These are phyloP conservation scores for Candida hungchunana DNA, from an alignment of 805 yeast species.

Conservation along the genomic window DNA sequence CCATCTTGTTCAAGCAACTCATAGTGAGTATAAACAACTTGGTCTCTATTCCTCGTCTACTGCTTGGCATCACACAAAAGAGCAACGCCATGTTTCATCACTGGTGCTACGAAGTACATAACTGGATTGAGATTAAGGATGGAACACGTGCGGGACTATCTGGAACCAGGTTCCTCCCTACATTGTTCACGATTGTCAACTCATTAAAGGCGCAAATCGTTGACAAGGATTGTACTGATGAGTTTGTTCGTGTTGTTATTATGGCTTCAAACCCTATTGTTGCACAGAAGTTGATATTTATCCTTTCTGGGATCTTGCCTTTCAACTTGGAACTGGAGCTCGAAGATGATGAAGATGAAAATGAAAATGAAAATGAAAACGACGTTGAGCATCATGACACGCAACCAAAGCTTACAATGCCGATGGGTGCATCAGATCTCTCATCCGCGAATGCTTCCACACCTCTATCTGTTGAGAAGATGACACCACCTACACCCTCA, in stretches of 20 bases:
- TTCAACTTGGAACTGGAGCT: slow-evolving; percentile 25
- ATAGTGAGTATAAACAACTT: slow-evolving; percentile 29
- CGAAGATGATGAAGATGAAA: slow-evolving; percentile 6
- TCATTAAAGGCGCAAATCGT: slow-evolving; percentile 15
- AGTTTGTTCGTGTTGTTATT: slow-evolving; percentile 46
- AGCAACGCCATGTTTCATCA: slow-evolving; percentile 28
- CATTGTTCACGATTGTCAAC: slow-evolving; percentile 19
- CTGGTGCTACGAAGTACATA: slow-evolving; percentile 38
- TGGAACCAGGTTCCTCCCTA: slow-evolving; percentile 23
- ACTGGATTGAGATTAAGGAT: slow-evolving; percentile 41
- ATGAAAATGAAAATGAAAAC: not conserved
- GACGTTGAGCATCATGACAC: not conserved
- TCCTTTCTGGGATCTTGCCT: slow-evolving; percentile 47
- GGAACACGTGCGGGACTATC: slow-evolving; percentile 29
- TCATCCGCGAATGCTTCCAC: no score
- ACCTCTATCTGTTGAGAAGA: no score
- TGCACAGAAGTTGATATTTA: slow-evolving; percentile 53
- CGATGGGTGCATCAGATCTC: not conserved
- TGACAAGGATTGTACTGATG: slow-evolving; percentile 14
- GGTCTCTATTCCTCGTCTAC: slow-evolving; percentile 33
- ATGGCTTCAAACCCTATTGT: slow-evolving; percentile 59
- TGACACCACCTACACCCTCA: slow-evolving; percentile 24
- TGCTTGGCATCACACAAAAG: slow-evolving; percentile 29
- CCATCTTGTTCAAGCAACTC: slow-evolving; percentile 27
- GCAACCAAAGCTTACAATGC: slow-evolving; percentile 1